Base-by-base conservation (phyloP, 2,329 filamentous ascomycete genomes). In the Talaromyces rugulosus region DNA sequence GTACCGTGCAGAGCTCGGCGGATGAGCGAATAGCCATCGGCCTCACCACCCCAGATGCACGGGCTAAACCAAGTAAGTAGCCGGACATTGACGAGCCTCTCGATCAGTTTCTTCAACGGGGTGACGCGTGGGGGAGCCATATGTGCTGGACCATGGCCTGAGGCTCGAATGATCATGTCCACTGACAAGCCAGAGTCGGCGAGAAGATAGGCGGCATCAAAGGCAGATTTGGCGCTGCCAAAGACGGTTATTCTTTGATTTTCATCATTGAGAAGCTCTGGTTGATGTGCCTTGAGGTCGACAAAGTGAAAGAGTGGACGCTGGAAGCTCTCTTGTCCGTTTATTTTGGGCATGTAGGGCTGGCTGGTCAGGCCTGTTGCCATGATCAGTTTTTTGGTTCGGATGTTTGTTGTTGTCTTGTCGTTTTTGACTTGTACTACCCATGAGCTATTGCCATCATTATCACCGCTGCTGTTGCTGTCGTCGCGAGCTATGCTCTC, bases 1-100 rank as follows among this genome's bases (percentile, higher is more conserved):
- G 83, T 85, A 2, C 75, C 71, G 63, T 87, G 84, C 23, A 87
- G 67, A 59, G 84, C 79, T 3, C 68, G 66, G 6, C 82, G 76
- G 1, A 81, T 66, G 11, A 66, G 68, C 9, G 58, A 7, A 36
- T 83, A 89, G 1, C 87, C 88, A 68, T 87, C 87, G 1, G 81
- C 83, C 1, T 81, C 78, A 8, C 87, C 78, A 8, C 87, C 88
- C 87, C 88, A 93, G 14, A 89, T 82, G 70, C 89, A 92, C 0
- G 90, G 90, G 58, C 85, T 87, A 73, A 93, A 86, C 86, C 88
- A 92, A 1, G 86, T 89, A 59, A 92, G 75, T 65, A 89, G 81
- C 0, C 90, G 85, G 0, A 85, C 88, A 34, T 84, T 83, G 4
- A 88, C 82, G 4, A 92, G 80, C 67, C 88, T 85, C 73, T 92